phyloP scores from a whole-genome alignment of 768 basidiomycete species.

The Gymnopilus junonius region DNA sequence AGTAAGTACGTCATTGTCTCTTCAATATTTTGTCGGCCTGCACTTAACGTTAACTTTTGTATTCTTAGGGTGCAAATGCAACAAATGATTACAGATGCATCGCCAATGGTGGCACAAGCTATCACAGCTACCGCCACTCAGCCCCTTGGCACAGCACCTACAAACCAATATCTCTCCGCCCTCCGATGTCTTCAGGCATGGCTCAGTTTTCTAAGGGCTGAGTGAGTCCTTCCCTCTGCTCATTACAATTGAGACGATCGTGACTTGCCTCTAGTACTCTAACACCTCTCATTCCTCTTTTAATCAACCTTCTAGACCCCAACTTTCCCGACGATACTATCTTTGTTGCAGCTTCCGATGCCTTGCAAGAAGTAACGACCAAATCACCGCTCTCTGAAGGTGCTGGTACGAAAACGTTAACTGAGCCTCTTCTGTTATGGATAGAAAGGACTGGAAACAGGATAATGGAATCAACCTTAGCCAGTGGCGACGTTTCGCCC shows the following conservation, averaged over 20 bases:
- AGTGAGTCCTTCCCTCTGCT: slow-evolving; percentile 44
- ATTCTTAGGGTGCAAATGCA: slow-evolving; percentile 60
- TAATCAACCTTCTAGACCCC: slow-evolving; percentile 68
- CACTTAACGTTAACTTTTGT: not conserved
- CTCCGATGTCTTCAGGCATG: slow-evolving; percentile 85
- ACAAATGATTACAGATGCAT: slow-evolving; percentile 67
- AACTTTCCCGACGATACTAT: slow-evolving; percentile 52
- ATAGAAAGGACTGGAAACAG: slow-evolving; percentile 55
- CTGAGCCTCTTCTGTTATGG: slow-evolving; percentile 89
- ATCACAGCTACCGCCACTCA: slow-evolving; percentile 60
- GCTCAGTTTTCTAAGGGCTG: slow-evolving; percentile 71
- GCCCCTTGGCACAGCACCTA: slow-evolving; percentile 32
- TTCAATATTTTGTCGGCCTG: not conserved
- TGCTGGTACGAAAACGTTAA: slow-evolving; percentile 68
- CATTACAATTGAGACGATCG: not conserved
- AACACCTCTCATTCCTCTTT: slow-evolving; percentile 63
- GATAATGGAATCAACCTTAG: slow-evolving; percentile 42
- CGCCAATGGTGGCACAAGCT: slow-evolving; percentile 72
- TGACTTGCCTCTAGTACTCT: slow-evolving; percentile 59
- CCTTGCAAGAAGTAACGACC: slow-evolving; percentile 78
- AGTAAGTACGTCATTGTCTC: slow-evolving; percentile 60
- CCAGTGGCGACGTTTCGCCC: slow-evolving; percentile 52
- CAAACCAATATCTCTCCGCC: slow-evolving; percentile 66
- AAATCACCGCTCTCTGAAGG: slow-evolving; percentile 77
- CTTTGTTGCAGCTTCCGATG: slow-evolving; percentile 70